phyloP scores from a whole-genome alignment of 306 rosid genomes.

The Lathyrus aphaca region DNA sequence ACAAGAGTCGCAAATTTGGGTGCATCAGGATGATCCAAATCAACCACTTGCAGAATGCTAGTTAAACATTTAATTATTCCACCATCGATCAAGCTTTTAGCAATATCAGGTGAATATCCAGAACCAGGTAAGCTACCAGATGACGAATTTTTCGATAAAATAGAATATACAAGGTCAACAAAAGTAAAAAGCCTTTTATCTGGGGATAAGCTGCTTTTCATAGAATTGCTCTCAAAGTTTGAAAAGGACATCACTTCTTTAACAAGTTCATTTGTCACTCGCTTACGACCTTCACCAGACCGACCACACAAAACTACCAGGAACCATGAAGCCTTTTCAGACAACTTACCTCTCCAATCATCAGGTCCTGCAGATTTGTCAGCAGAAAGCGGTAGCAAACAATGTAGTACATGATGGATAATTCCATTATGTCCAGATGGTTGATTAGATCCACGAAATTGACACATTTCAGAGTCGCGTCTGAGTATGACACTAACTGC shows the following conservation, averaged over 20 bases:
- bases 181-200: conserved; percentile 84
- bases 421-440: conserved; percentile 71
- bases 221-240: conserved; percentile 64
- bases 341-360: conserved; percentile 95
- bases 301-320: conserved; percentile 93
- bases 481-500: conserved; percentile 90
- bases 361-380: conserved; percentile 95
- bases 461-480: conserved; percentile 90
- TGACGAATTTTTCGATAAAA: conserved; percentile 86
- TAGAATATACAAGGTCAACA: conserved; percentile 85
- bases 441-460: conserved; percentile 76
- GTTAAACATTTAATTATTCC: conserved; percentile 91
- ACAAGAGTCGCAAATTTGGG: conserved; percentile 88
- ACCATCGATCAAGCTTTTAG: conserved; percentile 96
- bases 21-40: conserved; percentile 97
- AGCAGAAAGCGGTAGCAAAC: conserved; percentile 72
- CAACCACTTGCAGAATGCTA: conserved; percentile 82
- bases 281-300: conserved; percentile 93
- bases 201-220: conserved; percentile 64
- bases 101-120: conserved; percentile 94
- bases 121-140: conserved; percentile 92
- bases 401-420: conserved; percentile 77
- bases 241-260: conserved; percentile 73
- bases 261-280: conserved; percentile 84
- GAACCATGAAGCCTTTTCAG: conserved; percentile 93